Evolutionary conservation across 257 asterid genomes (phyloP).

Genomic region (Paulownia fortunei): DNA sequence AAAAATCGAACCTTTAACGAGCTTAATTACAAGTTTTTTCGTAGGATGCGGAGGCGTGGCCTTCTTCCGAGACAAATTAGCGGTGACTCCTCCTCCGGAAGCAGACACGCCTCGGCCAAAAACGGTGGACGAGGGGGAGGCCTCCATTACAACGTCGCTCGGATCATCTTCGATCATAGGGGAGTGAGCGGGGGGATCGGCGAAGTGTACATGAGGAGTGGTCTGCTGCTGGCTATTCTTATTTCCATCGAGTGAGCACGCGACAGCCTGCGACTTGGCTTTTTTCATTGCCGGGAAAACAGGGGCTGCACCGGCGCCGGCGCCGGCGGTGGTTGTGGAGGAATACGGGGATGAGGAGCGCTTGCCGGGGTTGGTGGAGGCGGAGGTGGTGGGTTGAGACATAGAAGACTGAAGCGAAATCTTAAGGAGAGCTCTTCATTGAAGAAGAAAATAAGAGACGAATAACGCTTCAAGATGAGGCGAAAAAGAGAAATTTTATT

Average conservation of each 20-base stretch:
- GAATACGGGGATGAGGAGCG: conserved; percentile 32
- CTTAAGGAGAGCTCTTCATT: conserved; percentile 29
- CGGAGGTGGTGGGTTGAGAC: conserved; percentile 43
- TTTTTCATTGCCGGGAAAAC: conserved; percentile 47
- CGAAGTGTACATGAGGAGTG: conserved; percentile 38
- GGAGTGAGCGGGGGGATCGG: conserved; percentile 29
- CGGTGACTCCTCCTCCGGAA: conserved; percentile 49
- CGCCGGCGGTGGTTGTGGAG: conserved; percentile 26
- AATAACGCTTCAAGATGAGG: neutral
- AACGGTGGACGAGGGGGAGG: conserved; percentile 32
- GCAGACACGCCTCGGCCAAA: conserved; percentile 29
- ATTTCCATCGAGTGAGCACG: conserved; percentile 39
- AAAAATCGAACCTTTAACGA: conserved; percentile 53
- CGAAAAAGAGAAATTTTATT: neutral
- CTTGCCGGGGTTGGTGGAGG: conserved; percentile 35
- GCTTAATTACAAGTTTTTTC: conserved; percentile 71
- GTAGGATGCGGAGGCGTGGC: conserved; percentile 67
- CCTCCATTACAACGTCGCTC: conserved; percentile 43
- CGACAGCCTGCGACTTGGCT: conserved; percentile 44
- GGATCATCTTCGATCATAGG: conserved; percentile 61
- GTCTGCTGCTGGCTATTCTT: conserved; percentile 34
- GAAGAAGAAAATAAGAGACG: neutral
- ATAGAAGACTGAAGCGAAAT: conserved; percentile 30
- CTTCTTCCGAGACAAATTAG: conserved; percentile 68
- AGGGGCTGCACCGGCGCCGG: conserved; percentile 19